Conservation (phyloP, 345 rosid genomes). For the Corchorus olitorius region DNA sequence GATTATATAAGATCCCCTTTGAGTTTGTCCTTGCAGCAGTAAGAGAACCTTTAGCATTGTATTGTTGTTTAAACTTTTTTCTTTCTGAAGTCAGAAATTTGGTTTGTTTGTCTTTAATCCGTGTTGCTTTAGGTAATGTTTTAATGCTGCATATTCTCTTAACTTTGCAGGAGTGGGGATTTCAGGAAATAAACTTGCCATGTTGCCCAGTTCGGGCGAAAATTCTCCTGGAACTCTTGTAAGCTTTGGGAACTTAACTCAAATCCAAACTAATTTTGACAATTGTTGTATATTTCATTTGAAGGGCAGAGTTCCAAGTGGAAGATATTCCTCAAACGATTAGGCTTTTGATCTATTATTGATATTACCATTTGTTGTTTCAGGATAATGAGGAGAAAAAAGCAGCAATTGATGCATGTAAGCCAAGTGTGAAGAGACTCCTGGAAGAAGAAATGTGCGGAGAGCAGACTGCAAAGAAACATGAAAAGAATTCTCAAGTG, state of each 20-base stretch:
- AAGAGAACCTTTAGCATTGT: not conserved
- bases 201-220: slow-evolving; percentile 35
- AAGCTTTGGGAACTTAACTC: slow-evolving; percentile 32
- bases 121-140: not conserved
- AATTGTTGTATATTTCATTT: not conserved
- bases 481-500: slow-evolving; percentile 42
- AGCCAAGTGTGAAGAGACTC: slow-evolving; percentile 89
- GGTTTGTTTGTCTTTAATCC: slow-evolving; percentile 13
- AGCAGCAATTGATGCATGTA: slow-evolving; percentile 28
- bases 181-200: slow-evolving; percentile 36
- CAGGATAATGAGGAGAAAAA: slow-evolving; percentile 61
- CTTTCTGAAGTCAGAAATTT: not conserved
- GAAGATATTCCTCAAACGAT: slow-evolving; percentile 4
- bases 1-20: not conserved
- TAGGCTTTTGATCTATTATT: slow-evolving; percentile 22
- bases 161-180: slow-evolving; percentile 44
- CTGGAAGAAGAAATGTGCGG: slow-evolving; percentile 84
- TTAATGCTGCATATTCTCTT: slow-evolving; percentile 14
- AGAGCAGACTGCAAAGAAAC: slow-evolving; percentile 45
- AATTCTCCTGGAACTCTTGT: slow-evolving; percentile 45
- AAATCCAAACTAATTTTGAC: not conserved
- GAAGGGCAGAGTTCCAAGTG: not conserved
- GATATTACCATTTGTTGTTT: slow-evolving; percentile 18
- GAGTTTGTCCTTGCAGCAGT: not conserved
- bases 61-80: not conserved